Base-by-base conservation (phyloP, 148 eudicot genomes). In the Vaccinium vitisidaea region DNA sequence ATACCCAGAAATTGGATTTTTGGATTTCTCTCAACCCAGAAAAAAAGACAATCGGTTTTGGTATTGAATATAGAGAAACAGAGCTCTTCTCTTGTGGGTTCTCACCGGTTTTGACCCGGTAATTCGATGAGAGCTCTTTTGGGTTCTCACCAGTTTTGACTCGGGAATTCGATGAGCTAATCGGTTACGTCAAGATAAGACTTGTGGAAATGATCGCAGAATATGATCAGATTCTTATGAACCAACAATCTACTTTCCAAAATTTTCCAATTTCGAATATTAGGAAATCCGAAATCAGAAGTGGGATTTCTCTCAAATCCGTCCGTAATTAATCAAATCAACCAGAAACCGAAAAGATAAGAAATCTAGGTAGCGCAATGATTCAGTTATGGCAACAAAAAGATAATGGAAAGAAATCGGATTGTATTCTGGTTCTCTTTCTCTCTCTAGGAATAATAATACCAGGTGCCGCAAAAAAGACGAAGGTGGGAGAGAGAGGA, bases 1-100 rank as follows among this genome's bases (percentile, higher is more conserved):
- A 85, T 55, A 86, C 90, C 92, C 90, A 86, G 75, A 54, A 80
- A 52, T 75, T 83, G 91, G 85, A 88, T 84, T 27, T 27, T 71
- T 59, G 11, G 48, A 56, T 82, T 81, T 77, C 50, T 50, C 56
- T 84, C 53, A 4, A 84, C 76, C 83, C 69, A 56, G 25, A 52
- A 74, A 61, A 8, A 43, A 43, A 15, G 36, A 75, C 8, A 49
- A 69, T 69, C 58, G 9, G 58, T 58, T 27, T 49, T 2, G n/a
- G 0, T 8, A 5, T 1, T 7, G 21, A 56, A 71, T 23, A 80
- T 54, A 10, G 14, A 43, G 59, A 11, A 61, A 46, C 32, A 32
- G 13, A 49, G 59, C 52, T n/a, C 7, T 21, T 85, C 39, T 36
- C 39, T n/a, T 21, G 2, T 27, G 4, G 74, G 52, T 58, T 56